Conservation (phyloP, 257 asterid species). For the Solanum chilense region DNA sequence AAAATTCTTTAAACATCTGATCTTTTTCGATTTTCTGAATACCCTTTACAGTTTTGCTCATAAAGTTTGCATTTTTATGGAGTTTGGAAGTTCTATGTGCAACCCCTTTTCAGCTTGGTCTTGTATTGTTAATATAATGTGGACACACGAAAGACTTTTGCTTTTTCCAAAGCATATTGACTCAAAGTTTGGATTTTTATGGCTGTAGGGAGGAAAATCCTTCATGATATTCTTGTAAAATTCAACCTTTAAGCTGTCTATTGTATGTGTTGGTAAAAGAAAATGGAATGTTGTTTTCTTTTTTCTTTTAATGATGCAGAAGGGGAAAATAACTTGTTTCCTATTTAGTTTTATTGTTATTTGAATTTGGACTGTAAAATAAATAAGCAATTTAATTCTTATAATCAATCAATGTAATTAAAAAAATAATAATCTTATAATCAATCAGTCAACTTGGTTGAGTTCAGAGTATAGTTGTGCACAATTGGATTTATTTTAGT, state of each 20-base stretch:
- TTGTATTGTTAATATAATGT: neutral
- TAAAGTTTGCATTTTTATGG: neutral
- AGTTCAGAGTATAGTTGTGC: neutral
- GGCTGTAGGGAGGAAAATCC: neutral
- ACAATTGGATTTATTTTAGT: neutral
- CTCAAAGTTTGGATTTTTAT: neutral
- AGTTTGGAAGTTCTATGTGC: neutral
- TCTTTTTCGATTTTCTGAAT: neutral
- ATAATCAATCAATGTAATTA: neutral
- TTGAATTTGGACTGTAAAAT: neutral
- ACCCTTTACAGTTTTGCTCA: neutral
- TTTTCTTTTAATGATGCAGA: neutral
- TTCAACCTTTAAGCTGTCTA: neutral
- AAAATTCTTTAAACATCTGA: neutral
- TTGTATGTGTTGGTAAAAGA: neutral
- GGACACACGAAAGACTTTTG: neutral
- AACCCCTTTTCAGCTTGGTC: neutral
- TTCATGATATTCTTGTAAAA: neutral
- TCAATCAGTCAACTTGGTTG: neutral
- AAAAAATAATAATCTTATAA: too few species aligned
- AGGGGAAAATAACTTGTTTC: neutral
- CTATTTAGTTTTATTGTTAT: neutral
- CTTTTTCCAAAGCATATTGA: neutral
- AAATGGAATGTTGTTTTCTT: neutral
- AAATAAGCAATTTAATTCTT: neutral